A percentile compares a stretch with the other conserved stretches of the same genome.
phyloP scores from a whole-genome alignment of 2,329 filamentous ascomycete genomes.

The Endocalyx cinctus region DNA sequence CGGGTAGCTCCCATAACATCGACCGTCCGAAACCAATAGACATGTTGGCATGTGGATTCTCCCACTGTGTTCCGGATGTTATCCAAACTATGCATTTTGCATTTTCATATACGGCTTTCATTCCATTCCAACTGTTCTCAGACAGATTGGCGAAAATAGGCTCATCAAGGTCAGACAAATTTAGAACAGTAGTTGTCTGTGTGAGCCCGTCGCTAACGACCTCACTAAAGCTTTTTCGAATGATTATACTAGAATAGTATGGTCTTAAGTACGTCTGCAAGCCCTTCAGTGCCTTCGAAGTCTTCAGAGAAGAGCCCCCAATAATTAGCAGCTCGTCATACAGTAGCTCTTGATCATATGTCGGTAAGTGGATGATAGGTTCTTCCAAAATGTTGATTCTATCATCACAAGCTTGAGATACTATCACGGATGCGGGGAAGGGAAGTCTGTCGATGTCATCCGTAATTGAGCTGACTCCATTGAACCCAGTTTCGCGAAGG shows the following conservation, averaged over 20 bases:
- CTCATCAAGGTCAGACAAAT: constrained; percentile 22
- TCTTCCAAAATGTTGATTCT: constrained; percentile 7
- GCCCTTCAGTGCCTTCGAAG: too few species aligned
- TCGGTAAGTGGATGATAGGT: too few species aligned
- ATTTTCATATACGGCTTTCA: constrained; percentile 1
- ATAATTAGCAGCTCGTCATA: constrained; percentile 1
- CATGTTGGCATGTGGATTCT: constrained; percentile 1
- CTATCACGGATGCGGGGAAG: constrained; percentile 16
- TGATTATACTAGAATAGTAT: not conserved
- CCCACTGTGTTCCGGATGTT: constrained; percentile 1
- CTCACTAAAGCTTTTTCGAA: not conserved
- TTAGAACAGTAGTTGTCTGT: constrained; percentile 11
- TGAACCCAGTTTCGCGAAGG: constrained; percentile 21
- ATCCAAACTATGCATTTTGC: constrained; percentile 4
- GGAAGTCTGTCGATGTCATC: not conserved
- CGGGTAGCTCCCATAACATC: constrained; percentile 1
- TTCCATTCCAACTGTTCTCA: constrained; percentile 1
- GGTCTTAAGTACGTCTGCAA: not conserved
- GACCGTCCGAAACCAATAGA: constrained; percentile 1
- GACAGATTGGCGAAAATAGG: constrained; percentile 17
- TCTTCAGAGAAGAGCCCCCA: too few species aligned
- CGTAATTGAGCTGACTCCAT: constrained; percentile 20
- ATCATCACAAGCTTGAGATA: constrained; percentile 28
- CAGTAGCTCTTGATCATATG: too few species aligned
- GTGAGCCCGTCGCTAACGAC: constrained; percentile 1